Evolutionary conservation across 768 basidiomycete species (phyloP).

Genomic region (Hirschioporus abietinus): DNA sequence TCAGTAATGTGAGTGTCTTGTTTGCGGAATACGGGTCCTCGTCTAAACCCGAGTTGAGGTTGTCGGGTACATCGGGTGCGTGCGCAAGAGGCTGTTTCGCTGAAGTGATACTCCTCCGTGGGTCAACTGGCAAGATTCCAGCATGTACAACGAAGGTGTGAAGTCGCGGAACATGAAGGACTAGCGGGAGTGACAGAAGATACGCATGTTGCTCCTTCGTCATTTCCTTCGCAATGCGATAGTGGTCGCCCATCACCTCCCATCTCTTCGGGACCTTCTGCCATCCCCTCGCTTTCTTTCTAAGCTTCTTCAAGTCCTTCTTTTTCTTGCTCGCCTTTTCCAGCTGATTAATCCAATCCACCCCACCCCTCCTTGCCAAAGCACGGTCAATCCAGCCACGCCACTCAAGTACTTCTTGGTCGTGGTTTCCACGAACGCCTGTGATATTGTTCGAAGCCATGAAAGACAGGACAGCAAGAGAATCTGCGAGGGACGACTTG

Average conservation of each 20-base stretch:
- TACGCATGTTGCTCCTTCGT: constrained; percentile 62
- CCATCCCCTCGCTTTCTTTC: constrained; percentile 32
- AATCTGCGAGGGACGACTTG: constrained; percentile 51
- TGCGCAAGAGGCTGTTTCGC: constrained; percentile 70
- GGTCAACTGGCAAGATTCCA: constrained; percentile 73
- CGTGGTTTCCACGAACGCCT: constrained; percentile 93
- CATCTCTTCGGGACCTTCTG: constrained; percentile 56
- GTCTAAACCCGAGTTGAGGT: background rate
- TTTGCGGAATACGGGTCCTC: background rate
- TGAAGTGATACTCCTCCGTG: constrained; percentile 42
- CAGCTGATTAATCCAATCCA: constrained; percentile 51
- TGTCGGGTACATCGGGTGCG: constrained; percentile 35
- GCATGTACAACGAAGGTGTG: constrained; percentile 81
- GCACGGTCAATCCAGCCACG: constrained; percentile 84
- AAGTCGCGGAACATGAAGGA: constrained; percentile 66
- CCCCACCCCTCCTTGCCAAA: constrained; percentile 32
- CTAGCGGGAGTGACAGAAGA: constrained; percentile 66
- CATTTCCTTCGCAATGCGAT: constrained; percentile 66
- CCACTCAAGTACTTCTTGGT: constrained; percentile 91
- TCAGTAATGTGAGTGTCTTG: constrained; percentile 24
- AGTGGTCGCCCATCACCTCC: constrained; percentile 74
- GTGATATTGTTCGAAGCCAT: constrained; percentile 58
- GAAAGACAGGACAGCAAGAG: constrained; percentile 57
- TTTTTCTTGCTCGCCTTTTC: constrained; percentile 28
- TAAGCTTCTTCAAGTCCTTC: constrained; percentile 35